These are phyloP conservation scores for Trichophyton rubrum DNA, from an alignment of 2,329 filamentous ascomycete species.

Conservation along the genomic window DNA sequence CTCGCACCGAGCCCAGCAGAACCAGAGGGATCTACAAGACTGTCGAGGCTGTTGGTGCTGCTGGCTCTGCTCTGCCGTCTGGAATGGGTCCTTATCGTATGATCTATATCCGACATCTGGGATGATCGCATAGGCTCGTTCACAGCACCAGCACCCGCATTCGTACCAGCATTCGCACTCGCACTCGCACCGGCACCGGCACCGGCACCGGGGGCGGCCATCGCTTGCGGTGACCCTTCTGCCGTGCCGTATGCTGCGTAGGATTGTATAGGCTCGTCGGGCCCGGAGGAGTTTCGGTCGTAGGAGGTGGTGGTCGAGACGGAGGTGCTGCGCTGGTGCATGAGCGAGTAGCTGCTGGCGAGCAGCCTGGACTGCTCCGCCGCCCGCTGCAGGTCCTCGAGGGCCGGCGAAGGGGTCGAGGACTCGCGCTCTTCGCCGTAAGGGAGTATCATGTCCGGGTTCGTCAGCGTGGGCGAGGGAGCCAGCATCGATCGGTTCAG, in stretches of 20 bases:
- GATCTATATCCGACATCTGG: background rate
- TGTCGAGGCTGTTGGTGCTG: background rate
- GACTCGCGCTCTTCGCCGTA: slow-evolving; percentile 41
- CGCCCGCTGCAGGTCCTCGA: slow-evolving; percentile 24
- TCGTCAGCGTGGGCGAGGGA: slow-evolving; percentile 75
- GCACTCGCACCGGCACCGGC: background rate
- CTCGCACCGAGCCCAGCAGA: background rate
- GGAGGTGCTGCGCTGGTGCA: slow-evolving; percentile 2
- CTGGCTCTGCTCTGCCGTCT: background rate
- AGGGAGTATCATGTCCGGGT: slow-evolving; percentile 89
- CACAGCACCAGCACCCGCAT: background rate
- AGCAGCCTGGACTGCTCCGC: slow-evolving; percentile 1
- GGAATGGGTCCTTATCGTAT: background rate
- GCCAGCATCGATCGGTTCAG: background rate
- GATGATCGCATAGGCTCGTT: background rate
- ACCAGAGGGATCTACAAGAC: background rate
- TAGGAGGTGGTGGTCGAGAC: background rate
- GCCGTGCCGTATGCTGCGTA: background rate
- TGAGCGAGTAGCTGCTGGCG: background rate
- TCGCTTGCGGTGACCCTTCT: background rate
- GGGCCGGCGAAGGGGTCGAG: slow-evolving; percentile 42
- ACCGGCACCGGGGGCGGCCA: too few species aligned
- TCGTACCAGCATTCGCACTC: background rate
- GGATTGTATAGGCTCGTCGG: background rate
- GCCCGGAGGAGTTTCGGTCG: background rate